A percentile compares a stretch with the other conserved stretches of the same genome.
phyloP scores from a whole-genome alignment of 2,329 filamentous ascomycete species.

The Phaeomoniella chlamydospora region DNA sequence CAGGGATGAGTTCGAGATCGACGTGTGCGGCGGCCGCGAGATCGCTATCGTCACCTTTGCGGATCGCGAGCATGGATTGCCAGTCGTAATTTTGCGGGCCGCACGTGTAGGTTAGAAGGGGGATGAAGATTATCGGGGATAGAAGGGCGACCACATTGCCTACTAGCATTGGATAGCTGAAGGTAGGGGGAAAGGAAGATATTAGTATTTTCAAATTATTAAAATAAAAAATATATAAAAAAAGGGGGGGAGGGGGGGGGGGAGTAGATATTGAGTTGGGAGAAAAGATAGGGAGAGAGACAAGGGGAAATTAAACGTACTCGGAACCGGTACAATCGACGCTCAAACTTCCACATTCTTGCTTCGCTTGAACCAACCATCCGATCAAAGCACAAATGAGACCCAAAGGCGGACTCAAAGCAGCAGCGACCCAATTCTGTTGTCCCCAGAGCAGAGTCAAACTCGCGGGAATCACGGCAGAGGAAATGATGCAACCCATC shows the following conservation, averaged over 20 bases:
- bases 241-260: not conserved
- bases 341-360: constrained; percentile 51
- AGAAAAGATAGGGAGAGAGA: not conserved
- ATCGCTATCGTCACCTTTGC: constrained; percentile 64
- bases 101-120: constrained; percentile 57
- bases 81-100: constrained; percentile 73
- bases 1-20: constrained; percentile 50
- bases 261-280: not conserved
- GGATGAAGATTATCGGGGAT: constrained; percentile 60
- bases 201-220: not conserved
- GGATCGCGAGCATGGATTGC: constrained; percentile 66
- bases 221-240: not conserved
- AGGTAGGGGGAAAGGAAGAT: not conserved
- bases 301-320: constrained; percentile 14
- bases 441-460: constrained; percentile 68
- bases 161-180: constrained; percentile 62
- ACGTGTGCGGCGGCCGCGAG: constrained; percentile 47
- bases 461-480: constrained; percentile 69
- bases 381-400: constrained; percentile 55
- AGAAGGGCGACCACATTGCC: constrained; percentile 75
- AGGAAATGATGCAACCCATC: constrained; percentile 83
- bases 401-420: constrained; percentile 54
- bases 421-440: constrained; percentile 63
- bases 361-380: constrained; percentile 65
- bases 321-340: constrained; percentile 72